These are phyloP conservation scores for Trypanosoma scelopori DNA, from an alignment of 208 protist genomes.

Conservation along the genomic window DNA sequence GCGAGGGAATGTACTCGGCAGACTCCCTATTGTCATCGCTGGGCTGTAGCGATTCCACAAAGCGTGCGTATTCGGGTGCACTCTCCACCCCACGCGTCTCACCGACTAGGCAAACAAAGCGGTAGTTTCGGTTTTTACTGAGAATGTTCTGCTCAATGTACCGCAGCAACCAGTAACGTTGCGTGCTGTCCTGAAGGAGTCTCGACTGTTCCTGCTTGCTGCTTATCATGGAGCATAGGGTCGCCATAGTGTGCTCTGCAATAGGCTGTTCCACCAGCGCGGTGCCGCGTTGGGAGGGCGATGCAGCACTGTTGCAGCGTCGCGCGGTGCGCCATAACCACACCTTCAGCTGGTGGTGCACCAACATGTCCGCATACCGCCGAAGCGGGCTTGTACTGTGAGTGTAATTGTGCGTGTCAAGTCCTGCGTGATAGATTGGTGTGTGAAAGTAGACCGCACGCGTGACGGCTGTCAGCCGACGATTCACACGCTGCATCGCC, in stretches of 20 bases:
- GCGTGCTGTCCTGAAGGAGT: conserved; percentile 82
- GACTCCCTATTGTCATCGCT: no score
- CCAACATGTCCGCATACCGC: conserved; percentile 89
- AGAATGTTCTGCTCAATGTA: conserved; percentile 57
- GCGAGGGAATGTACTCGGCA: no score
- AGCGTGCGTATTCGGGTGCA: conserved; percentile 61
- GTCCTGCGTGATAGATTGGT: conserved; percentile 72
- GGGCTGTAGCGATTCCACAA: conserved; percentile 1
- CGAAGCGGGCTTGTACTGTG: conserved; percentile 88
- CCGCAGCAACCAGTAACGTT: conserved; percentile 73
- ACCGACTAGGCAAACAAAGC: conserved; percentile 71
- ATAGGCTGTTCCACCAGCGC: conserved; percentile 41
- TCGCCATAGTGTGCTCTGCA: conserved; percentile 81
- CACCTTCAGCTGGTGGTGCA: conserved; percentile 90
- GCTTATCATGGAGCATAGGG: conserved; percentile 81
- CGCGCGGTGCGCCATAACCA: conserved; percentile 44
- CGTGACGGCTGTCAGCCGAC: conserved; percentile 72
- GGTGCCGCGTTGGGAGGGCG: not conserved
- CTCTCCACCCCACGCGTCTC: conserved; percentile 60
- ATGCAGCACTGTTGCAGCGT: not conserved
- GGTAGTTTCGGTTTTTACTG: conserved; percentile 21
- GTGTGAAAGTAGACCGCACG: conserved; percentile 79
- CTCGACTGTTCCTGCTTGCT: conserved; percentile 75
- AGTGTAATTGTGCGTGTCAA: conserved; percentile 79
- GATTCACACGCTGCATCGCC: conserved; percentile 65